Base-by-base conservation (phyloP, 2,329 filamentous ascomycete species). In the Tolypocladium pustulatum region DNA sequence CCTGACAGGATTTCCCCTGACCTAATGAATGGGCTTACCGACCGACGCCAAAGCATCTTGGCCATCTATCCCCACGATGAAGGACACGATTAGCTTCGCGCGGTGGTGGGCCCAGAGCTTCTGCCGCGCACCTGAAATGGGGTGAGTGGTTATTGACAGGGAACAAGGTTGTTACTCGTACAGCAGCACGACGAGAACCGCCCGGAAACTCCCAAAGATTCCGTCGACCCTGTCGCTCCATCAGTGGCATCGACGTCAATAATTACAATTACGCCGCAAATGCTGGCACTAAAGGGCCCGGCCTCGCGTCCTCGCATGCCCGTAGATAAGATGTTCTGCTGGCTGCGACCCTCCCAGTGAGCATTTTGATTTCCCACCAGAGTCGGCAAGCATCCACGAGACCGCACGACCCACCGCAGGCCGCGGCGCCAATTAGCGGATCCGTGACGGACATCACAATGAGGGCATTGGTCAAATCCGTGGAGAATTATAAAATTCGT, bases 1-100 rank as follows among this genome's bases (percentile, higher is more conserved):
- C 13, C 22, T 27, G n/a, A 49, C 43, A 49, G 43, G 46, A 49
- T 49, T 13, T 17, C 22, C 27, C 25, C 43, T 49, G 25, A 7
- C 7, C 43, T 15, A 12, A 49, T 8, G 22, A 27, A 15, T 25
- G 22, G 41, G 41, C 22, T 22, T 22, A 12, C 41, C 41, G 15
- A 20, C 30, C 34, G 22, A 55, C 37, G 36, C 41, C 53, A 30
- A 27, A 30, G 53, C 53, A 55, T 38, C 34, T 38, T 54, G 32
- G 34, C 54, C 38, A 43, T 57, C 36, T 52, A 41, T 43, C 56
- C 56, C 56, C 56, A 53, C 56, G 56, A 57, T 57, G n/a, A 41
- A 53, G 56, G 56, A 20, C 46, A 20, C 56, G 56, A 57, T 57
- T 57, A 57, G 56, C 56, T 57, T 46, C 38, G 43, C 37, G 25